A percentile compares a stretch with the other conserved stretches of the same genome.
Conservation (phyloP, 129 eudicot species). For the Solidago caesia region DNA sequence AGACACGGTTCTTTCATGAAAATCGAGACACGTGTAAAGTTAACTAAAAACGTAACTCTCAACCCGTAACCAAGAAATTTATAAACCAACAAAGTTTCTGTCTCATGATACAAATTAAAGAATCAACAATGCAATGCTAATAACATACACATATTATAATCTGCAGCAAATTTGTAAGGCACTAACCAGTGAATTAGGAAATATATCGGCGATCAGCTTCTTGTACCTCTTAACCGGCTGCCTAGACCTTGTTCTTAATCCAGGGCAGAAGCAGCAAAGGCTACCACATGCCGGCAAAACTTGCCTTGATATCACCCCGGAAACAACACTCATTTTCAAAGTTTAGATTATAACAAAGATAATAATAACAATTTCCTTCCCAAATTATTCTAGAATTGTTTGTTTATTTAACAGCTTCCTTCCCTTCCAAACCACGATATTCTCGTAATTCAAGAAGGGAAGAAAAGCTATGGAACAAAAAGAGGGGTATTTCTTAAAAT, state of each 20-base stretch:
- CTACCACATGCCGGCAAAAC: constrained; percentile 59
- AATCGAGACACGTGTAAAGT: not conserved
- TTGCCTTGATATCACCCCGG: constrained; percentile 53
- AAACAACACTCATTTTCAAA: constrained; percentile 37
- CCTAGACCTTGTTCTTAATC: constrained; percentile 71
- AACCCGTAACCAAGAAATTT: not conserved
- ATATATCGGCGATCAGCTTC: constrained; percentile 64
- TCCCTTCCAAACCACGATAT: constrained; percentile 41
- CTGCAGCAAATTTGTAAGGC: not conserved
- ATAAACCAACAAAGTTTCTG: not conserved
- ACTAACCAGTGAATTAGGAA: constrained; percentile 61
- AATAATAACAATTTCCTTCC: constrained; percentile 19
- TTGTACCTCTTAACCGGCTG: constrained; percentile 81
- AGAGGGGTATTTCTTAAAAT: constrained; percentile 30
- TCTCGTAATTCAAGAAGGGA: constrained; percentile 42
- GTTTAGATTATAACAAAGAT: constrained; percentile 21
- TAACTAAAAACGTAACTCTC: not conserved
- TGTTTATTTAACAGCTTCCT: constrained; percentile 29
- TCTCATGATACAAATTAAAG: not conserved
- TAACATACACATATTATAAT: not conserved
- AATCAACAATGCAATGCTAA: not conserved
- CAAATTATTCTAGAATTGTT: constrained; percentile 7
- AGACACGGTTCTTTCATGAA: too few species aligned
- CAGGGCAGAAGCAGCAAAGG: constrained; percentile 70
- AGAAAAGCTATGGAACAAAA: constrained; percentile 34